These are phyloP conservation scores for Metarhizium humberi DNA, from an alignment of 2,329 filamentous ascomycete genomes.

Conservation along the genomic window DNA sequence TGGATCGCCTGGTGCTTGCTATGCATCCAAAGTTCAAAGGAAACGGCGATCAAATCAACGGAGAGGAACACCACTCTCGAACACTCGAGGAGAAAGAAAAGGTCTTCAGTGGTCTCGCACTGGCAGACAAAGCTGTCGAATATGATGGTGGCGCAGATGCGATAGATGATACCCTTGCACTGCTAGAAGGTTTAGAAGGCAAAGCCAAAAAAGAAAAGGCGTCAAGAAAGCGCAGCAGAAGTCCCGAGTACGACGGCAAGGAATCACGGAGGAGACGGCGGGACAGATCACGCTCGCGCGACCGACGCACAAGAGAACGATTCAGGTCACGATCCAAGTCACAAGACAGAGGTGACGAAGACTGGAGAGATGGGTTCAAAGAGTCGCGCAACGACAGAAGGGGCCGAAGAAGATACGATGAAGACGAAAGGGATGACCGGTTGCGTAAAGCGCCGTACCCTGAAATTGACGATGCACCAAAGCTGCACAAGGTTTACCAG, in stretches of 20 bases:
- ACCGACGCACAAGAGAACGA: slow-evolving; percentile 26
- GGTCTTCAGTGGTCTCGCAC: slow-evolving; percentile 81
- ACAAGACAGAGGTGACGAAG: slow-evolving; percentile 32
- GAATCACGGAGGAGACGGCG: slow-evolving; percentile 32
- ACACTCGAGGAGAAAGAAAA: slow-evolving; percentile 65
- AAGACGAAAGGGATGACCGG: slow-evolving; percentile 43
- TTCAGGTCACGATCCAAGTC: slow-evolving; percentile 29
- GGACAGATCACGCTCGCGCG: slow-evolving; percentile 31
- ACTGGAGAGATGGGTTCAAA: slow-evolving; percentile 29
- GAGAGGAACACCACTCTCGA: slow-evolving; percentile 29
- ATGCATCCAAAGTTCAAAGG: slow-evolving; percentile 86
- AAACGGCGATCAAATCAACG: slow-evolving; percentile 30
- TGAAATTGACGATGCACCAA: slow-evolving; percentile 73
- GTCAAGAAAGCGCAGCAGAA: slow-evolving; percentile 49
- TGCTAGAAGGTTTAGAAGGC: slow-evolving; percentile 76
- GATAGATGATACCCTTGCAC: slow-evolving; percentile 86
- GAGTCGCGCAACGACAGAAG: slow-evolving; percentile 22
- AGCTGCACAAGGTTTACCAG: slow-evolving; percentile 80
- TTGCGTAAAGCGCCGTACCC: slow-evolving; percentile 57
- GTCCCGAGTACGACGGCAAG: slow-evolving; percentile 39
- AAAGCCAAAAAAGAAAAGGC: slow-evolving; percentile 45
- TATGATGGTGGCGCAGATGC: slow-evolving; percentile 43
- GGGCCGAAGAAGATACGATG: slow-evolving; percentile 30
- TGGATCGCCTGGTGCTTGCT: slow-evolving; percentile 78
- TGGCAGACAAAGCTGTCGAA: slow-evolving; percentile 63